Evolutionary conservation across 2,329 filamentous ascomycete species (phyloP), one percentile per base, ranked within the genome.

Genomic region (Chrysosporium keratinophilum): DNA sequence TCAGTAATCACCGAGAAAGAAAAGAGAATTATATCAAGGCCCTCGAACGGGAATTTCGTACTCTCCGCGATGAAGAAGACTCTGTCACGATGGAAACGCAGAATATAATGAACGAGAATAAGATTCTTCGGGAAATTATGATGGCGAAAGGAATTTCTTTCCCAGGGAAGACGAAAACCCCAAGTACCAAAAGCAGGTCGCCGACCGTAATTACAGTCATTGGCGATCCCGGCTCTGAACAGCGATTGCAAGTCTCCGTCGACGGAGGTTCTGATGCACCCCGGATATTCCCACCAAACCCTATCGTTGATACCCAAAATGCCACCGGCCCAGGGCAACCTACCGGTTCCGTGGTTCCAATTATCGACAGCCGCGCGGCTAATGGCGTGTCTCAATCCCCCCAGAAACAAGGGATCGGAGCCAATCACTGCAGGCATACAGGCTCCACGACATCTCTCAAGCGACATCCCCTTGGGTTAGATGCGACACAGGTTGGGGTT

Each of bases 11-110:
- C 55, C 64, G 64, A 47, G 62, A 64, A 50, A 58, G 64, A 41
- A 66, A 62, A 58, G 64, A 64, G 45, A 61, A 58, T 34, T 66
- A 66, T 55, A 58, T 66, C 48, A 63, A 63, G 52, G 58, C 60
- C 12, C 58, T 66, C 10, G 64, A 66, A 50, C 48, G 56, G 14
- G 61, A 65, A 55, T 59, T 65, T 7, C 58, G 59, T 28, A 57
- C 58, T 3, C 55, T 66, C 23, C 63, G 62, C 10, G 58, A 63
- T 40, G 59, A 61, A 49, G 59, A 61, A 51, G 57, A 60, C 20
- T 54, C 52, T n/a, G 33, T 57, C 15, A 47, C 47, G 23, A 42
- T 41, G 40, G 57, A 60, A 19, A 58, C 50, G 28, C 49, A 55
- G 15, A 49, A 55, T n/a, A 37, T 60, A 44, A 47, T 34, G 9